Conservation (phyloP, 495 filamentous ascomycete species). For the Talaromyces nanjingensis region DNA sequence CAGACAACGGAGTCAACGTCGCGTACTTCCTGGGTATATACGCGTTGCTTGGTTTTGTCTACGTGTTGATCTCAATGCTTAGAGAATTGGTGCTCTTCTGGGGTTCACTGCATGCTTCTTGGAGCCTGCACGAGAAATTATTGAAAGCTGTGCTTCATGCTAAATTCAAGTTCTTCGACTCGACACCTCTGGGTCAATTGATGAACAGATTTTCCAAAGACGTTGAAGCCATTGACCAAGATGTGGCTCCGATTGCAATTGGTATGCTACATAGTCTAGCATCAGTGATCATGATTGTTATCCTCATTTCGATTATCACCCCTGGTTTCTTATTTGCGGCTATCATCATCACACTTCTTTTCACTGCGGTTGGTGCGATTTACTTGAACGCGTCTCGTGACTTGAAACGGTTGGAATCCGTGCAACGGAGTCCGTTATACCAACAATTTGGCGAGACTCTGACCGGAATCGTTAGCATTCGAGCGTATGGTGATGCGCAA, state of each 20-base stretch:
- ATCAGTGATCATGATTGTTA: constrained; percentile 79
- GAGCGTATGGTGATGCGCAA: constrained; percentile 90
- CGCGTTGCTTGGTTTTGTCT: constrained; percentile 66
- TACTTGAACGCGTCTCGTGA: constrained; percentile 90
- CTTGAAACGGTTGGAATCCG: constrained; percentile 90
- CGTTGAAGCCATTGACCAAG: constrained; percentile 90
- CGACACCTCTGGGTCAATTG: constrained; percentile 89
- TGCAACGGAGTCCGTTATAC: constrained; percentile 90
- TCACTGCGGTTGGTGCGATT: constrained; percentile 74
- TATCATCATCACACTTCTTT: constrained; percentile 76
- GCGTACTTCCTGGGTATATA: constrained; percentile 80
- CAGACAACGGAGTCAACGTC: constrained; percentile 58
- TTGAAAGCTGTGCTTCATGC: constrained; percentile 77
- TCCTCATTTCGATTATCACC: constrained; percentile 87
- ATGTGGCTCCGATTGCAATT: constrained; percentile 85
- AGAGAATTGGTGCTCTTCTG: constrained; percentile 86
- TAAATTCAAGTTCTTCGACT: constrained; percentile 96
- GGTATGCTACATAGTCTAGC: constrained; percentile 61
- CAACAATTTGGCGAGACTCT: constrained; percentile 98
- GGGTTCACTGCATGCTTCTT: constrained; percentile 84
- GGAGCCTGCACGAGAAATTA: constrained; percentile 72
- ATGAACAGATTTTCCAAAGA: constrained; percentile 99
- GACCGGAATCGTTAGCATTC: constrained; percentile 92
- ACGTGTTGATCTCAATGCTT: constrained; percentile 65
- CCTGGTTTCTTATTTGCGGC: constrained; percentile 87